Evolutionary conservation across 2,329 filamentous ascomycete genomes (phyloP).

Genomic region (Zymoseptoria tritici): DNA sequence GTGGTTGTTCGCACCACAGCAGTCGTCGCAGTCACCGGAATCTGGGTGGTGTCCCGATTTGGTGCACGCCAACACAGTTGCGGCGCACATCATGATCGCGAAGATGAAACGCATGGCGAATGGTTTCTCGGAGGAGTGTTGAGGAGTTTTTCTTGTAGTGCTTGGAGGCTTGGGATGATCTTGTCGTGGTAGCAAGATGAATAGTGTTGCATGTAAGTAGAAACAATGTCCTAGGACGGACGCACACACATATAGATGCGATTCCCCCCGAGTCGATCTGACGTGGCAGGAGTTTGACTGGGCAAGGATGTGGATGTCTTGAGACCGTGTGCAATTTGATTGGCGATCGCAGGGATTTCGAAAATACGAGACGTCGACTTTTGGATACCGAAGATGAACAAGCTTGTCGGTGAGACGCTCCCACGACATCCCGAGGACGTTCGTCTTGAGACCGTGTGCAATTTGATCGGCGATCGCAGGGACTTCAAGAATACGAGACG

Average conservation of each 20-base stretch:
- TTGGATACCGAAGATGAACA: too few species aligned
- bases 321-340: neutral
- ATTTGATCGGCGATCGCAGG: neutral
- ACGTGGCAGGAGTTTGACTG: neutral
- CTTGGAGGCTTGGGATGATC: neutral
- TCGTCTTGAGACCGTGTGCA: neutral
- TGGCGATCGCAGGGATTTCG: neutral
- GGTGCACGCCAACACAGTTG: neutral
- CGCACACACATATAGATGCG: neutral
- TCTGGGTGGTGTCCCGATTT: neutral
- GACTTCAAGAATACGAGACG: neutral
- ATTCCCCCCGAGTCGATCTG: neutral
- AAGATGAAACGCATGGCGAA: neutral
- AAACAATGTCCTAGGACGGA: too few species aligned
- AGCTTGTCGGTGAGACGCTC: too few species aligned
- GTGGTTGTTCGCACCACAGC: neutral
- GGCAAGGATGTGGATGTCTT: neutral
- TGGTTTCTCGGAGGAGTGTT: neutral
- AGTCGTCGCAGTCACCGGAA: neutral
- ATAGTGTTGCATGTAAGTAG: too few species aligned
- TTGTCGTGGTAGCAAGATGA: too few species aligned
- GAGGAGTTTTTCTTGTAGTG: neutral
- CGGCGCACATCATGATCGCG: neutral
- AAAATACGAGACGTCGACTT: neutral
- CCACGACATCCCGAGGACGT: too few species aligned